Base-by-base conservation (phyloP, 345 rosid species). In the Salix brachista region DNA sequence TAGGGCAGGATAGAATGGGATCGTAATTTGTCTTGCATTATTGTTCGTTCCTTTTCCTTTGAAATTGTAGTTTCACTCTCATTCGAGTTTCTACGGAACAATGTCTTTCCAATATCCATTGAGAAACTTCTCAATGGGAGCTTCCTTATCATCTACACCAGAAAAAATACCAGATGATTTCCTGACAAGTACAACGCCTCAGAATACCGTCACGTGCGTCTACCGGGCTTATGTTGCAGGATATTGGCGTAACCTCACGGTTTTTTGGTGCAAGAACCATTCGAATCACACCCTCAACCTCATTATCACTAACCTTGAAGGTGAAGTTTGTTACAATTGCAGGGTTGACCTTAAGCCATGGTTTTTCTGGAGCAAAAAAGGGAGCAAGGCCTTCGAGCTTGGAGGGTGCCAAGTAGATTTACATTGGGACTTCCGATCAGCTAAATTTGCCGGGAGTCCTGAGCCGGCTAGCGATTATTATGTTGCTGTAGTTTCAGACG, bases 361-460 rank as follows among this genome's bases (percentile, higher is more conserved):
- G 98, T 88, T 86, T 30, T 94, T 92, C 36, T 94, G 98, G 98
- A 90, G 87, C 87, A 91, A 89, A 76, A 91, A 88, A 82, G 97
- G 99, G 5, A 85, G 81, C 67, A 94, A 94, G 60, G 82, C 94
- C 0, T 87, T 92, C 0, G 89, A 82, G 19, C 89, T 92, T 0
- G 97, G 92, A 67, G 89, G 94, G n/a, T 80, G 82, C 76, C 87
- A 82, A 18, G 88, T 92, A 7, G 92, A 94, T 32, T 82, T 94
- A n/a, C 84, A 86, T 52, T 92, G 98, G 98, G 97, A 94, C 84
- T 87, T 94, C 28, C 85, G 96, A 61, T 86, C 97, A 0, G 99
- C 98, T 6, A 96, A 92, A 75, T 78, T 92, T 66, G 58, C 87
- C 0, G 88, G 90, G 7, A 86, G 97, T 75, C 97, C 99, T 0